Evolutionary conservation across 2,329 filamentous ascomycete species (phyloP), one percentile per base, ranked within the genome.

Genomic region (Cytospora mali): DNA sequence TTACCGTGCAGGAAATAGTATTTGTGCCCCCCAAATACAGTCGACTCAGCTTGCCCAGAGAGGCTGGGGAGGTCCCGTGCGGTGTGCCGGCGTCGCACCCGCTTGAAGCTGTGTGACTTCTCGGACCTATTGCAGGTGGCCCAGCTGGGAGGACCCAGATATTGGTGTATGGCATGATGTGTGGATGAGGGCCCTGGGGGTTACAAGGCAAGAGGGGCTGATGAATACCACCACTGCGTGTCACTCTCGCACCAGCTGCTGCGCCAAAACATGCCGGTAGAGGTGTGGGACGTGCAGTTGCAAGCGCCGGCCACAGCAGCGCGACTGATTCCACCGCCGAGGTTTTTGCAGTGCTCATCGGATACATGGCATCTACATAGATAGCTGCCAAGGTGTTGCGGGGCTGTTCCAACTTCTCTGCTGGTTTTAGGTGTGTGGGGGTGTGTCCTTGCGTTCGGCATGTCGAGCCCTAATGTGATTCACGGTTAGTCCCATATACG

Each of bases 191-290:
- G 9, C 33, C 50, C 21, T 39, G 33, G 25, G 23, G 58, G 27
- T 51, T 49, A 49, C 2, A 23, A 48, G 25, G 27, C 7, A 21
- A 39, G 50, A 58, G 58, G 58, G 62, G 54, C 42, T 62, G 62
- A 31, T 29, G 57, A 58, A 31, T 50, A 39, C 35, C 31, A 61
- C 16, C 42, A 55, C 29, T 28, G 55, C 33, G 58, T 62, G 51
- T 29, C 50, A 55, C 29, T 35, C 42, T 27, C 55, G 29, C 53
- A 54, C 46, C 53, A 57, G 50, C 53, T 51, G 55, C 25, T 62
- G 62, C 33, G 62, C 59, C 25, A 51, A 53, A 64, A 28, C 50
- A 55, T 62, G 62, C 62, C 59, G 62, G 62, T 59, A 64, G 42
- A 58, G 31, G 46, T 55, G 54, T 27, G 51, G 56, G 35, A 35